A percentile compares a stretch with the other conserved stretches of the same genome.
These are phyloP conservation scores for Parietichytrium sp. DNA, from an alignment of 108 stramenopile genomes.

Conservation along the genomic window DNA sequence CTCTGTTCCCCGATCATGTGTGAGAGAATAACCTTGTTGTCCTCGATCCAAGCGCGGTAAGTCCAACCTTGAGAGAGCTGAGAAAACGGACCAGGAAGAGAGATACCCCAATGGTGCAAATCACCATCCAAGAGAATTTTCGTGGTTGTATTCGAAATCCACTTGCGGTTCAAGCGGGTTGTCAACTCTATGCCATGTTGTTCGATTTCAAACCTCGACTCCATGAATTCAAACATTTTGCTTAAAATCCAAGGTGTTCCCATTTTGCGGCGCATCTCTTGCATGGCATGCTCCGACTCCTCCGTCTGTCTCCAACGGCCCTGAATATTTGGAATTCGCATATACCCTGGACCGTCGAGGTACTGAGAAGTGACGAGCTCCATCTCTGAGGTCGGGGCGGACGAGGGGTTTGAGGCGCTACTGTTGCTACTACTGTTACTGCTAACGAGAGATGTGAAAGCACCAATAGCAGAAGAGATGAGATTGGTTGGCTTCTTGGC, in stretches of 20 bases:
- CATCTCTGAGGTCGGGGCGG: too few species aligned
- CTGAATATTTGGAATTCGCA: constrained; percentile 18
- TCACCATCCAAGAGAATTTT: background rate
- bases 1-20: constrained; percentile 32
- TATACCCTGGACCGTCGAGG: background rate
- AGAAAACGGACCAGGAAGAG: constrained; percentile 7
- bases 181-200: background rate
- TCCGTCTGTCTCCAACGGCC: constrained; percentile 28
- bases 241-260: constrained; percentile 33
- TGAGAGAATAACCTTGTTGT: constrained; percentile 29
- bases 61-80: constrained; percentile 39
- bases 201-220: constrained; percentile 22
- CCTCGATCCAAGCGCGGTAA: constrained; percentile 30
- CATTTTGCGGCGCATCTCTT: constrained; percentile 17
- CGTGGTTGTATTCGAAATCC: constrained; percentile 1
- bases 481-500: too few species aligned
- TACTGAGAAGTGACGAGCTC: too few species aligned
- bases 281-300: constrained; percentile 7
- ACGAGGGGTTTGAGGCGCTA: too few species aligned
- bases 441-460: constrained; percentile 13
- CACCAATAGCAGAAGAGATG: too few species aligned
- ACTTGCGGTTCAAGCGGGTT: constrained; percentile 25
- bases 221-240: constrained; percentile 37
- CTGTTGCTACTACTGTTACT: too few species aligned
- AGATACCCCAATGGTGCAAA: constrained; percentile 2